These are phyloP conservation scores for Silene vulgaris DNA, from an alignment of 179 eudicot genomes.

Conservation along the genomic window DNA sequence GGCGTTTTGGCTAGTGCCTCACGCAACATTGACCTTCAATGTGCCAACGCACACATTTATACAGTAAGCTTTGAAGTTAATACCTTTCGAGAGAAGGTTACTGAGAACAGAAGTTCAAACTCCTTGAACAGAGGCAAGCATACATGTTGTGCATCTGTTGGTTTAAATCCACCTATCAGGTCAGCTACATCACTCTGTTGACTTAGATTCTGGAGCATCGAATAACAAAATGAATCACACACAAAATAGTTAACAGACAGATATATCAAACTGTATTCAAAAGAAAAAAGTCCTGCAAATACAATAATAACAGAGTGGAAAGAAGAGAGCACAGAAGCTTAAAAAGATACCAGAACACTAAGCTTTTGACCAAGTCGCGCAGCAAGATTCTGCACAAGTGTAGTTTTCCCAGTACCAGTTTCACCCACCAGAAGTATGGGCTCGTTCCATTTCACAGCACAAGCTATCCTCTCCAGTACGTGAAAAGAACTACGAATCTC, in stretches of 20 bases:
- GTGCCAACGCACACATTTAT: no score
- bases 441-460: conserved; percentile 79
- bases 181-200: conserved; percentile 98
- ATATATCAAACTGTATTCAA: neutral
- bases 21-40: no score
- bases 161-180: conserved; percentile 88
- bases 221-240: conserved; percentile 11
- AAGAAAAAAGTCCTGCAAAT: neutral
- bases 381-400: conserved; percentile 88
- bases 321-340: conserved; percentile 2
- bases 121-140: conserved; percentile 76
- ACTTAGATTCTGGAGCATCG: conserved; percentile 70
- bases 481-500: conserved; percentile 63
- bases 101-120: conserved; percentile 52
- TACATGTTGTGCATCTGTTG: conserved; percentile 63
- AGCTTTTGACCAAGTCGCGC: conserved; percentile 76
- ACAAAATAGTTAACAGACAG: neutral
- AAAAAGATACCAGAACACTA: conserved; percentile 75
- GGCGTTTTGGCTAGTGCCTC: no score
- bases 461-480: conserved; percentile 81
- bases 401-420: conserved; percentile 98
- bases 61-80: no score
- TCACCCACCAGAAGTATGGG: conserved; percentile 95
- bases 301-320: neutral
- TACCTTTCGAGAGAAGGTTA: conserved; percentile 66